Conservation (phyloP, 495 filamentous ascomycete genomes). For the Hyaloscypha variabilis region DNA sequence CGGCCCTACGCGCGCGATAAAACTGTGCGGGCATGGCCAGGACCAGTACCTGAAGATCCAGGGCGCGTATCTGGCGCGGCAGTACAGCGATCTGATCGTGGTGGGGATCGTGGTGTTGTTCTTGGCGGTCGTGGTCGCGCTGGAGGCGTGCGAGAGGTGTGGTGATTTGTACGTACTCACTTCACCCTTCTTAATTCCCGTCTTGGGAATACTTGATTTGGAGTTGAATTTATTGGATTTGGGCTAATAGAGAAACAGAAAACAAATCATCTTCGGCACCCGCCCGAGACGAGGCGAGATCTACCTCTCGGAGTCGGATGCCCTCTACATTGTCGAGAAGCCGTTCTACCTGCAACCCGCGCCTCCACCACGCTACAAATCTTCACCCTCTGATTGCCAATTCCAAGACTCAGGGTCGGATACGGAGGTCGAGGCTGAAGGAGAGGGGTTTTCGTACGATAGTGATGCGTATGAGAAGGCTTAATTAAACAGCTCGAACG, state of each 20-base stretch:
- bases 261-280: conserved; percentile 6
- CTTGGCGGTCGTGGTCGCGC: conserved; percentile 36
- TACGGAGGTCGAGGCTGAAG: conserved; percentile 1
- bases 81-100: conserved; percentile 44
- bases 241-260: neutral
- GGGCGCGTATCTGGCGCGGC: conserved; percentile 28
- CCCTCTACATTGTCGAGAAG: conserved; percentile 14
- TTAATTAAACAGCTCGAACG: no score
- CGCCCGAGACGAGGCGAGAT: conserved; percentile 26
- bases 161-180: conserved; percentile 39
- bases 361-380: conserved; percentile 10
- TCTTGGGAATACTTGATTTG: neutral
- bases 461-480: conserved; percentile 12
- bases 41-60: neutral
- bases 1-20: neutral
- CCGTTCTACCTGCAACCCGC: conserved; percentile 21
- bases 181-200: neutral
- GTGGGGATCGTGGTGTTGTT: conserved; percentile 38
- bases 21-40: conserved; percentile 1
- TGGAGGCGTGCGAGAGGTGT: conserved; percentile 41
- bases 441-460: conserved; percentile 2
- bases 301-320: conserved; percentile 24
- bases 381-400: neutral
- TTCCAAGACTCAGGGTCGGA: neutral
- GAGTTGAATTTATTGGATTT: no score